Conservation (phyloP, 768 basidiomycete genomes). For the Termitomyces sp. region DNA sequence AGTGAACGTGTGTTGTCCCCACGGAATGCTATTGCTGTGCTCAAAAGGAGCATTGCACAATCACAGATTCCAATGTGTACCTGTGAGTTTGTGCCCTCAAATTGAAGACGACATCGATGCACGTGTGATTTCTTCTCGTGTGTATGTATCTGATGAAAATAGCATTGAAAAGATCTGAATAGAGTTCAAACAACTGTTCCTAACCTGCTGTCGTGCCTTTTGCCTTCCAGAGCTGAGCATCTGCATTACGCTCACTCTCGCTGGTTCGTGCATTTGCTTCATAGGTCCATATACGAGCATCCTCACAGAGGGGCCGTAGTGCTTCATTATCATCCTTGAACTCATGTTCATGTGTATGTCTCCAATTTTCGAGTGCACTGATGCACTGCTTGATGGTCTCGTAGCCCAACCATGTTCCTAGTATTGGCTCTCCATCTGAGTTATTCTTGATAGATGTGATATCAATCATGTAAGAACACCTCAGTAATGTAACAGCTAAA, state of each 20-base stretch:
- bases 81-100: no score
- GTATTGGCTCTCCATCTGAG: constrained; percentile 5
- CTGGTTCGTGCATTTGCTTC: neutral
- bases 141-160: no score
- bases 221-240: no score
- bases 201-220: no score
- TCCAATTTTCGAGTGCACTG: constrained; percentile 21
- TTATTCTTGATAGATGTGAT: constrained; percentile 4
- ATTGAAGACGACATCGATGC: no score
- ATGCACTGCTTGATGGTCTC: constrained; percentile 21
- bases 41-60: no score
- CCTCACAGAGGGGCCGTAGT: neutral
- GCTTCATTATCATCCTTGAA: neutral
- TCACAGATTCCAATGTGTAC: no score
- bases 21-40: constrained; percentile 8
- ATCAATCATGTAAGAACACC: no score
- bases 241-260: neutral
- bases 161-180: no score
- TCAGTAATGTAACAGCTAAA: no score
- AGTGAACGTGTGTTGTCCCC: constrained; percentile 22
- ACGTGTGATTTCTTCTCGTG: no score
- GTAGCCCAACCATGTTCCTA: constrained; percentile 20
- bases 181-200: no score
- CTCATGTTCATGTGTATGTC: constrained; percentile 12
- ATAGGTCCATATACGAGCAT: neutral